Base-by-base conservation (phyloP, 176 grass and related monocot species). In the Cenchrus fungigraminus region DNA sequence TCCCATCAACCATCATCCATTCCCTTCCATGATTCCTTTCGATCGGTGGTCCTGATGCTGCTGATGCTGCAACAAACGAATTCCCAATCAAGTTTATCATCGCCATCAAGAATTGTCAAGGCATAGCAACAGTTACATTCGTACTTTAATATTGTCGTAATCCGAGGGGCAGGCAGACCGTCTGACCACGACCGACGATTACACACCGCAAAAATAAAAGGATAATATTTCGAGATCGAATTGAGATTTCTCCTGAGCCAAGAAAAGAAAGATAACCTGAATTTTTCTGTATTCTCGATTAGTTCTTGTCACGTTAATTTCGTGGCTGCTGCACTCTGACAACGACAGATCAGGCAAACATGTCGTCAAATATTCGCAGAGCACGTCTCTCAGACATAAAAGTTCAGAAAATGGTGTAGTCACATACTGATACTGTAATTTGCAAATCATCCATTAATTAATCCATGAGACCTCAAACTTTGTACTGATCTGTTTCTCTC, bases 251-350 rank as follows among this genome's bases (percentile, higher is more conserved):
- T 56, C 15, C 14, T 19, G 28, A 65, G 51, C 40, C 52, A 40
- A 7, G 64, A 78, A 59, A 62, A 5, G 9, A 43, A 12, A 9
- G 8, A 0, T 11, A 8, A 8, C 70, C 22, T 52, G 82, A 46
- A 25, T 71, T 31, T 84, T 72, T 15, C 58, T 46, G 15, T 20
- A 20, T 50, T 17, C 69, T 71, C 19, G 75, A 78, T 34, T 77
- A 66, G 25, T 65, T 82, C 49, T 6, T 17, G 49, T 32, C 57
- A 71, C 40, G 55, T 77, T 37, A 83, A 65, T 82, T 2, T 9
- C 20, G 34, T 86, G 10, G 42, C 8, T 19, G 37, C 29, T 53
- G 42, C 58, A 0, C 29, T 73, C 43, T 16, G 28, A 82, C n/a
- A 65, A 29, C 57, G 71, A 82, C 83, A 25, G 25, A 65, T 40